These are phyloP conservation scores for Candolleomyces aberdarensis DNA, from an alignment of 768 basidiomycete genomes.

Conservation along the genomic window DNA sequence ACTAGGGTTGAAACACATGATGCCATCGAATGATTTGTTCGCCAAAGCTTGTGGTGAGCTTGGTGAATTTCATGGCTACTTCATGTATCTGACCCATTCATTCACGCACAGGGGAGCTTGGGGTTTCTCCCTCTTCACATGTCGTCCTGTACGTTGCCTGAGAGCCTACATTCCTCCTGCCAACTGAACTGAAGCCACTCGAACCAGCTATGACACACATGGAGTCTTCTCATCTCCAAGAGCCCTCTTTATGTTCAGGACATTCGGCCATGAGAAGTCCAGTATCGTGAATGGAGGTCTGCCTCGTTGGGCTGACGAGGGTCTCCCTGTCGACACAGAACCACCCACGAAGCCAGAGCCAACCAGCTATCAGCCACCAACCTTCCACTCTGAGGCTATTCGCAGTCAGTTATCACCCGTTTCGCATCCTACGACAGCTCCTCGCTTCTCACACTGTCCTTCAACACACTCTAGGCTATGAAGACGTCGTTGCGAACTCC, in stretches of 20 bases:
- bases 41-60: constrained; percentile 75
- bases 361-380: constrained; percentile 50
- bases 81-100: neutral
- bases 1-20: constrained; percentile 90
- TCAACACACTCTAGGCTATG: constrained; percentile 53
- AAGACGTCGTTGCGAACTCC: constrained; percentile 76
- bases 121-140: constrained; percentile 69
- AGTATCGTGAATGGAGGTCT: constrained; percentile 93
- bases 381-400: constrained; percentile 46
- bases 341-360: constrained; percentile 22
- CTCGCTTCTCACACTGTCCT: neutral
- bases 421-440: neutral
- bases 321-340: constrained; percentile 47
- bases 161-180: neutral
- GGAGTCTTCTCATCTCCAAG: constrained; percentile 93
- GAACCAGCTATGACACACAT: constrained; percentile 78
- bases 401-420: constrained; percentile 39
- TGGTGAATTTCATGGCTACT: neutral
- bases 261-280: constrained; percentile 84
- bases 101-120: constrained; percentile 49
- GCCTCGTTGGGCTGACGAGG: constrained; percentile 73
- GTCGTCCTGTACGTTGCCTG: constrained; percentile 67
- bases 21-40: constrained; percentile 73
- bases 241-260: constrained; percentile 91
- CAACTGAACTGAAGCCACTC: constrained; percentile 1